Conservation (phyloP, 257 asterid genomes). For the Salvia splendens region DNA sequence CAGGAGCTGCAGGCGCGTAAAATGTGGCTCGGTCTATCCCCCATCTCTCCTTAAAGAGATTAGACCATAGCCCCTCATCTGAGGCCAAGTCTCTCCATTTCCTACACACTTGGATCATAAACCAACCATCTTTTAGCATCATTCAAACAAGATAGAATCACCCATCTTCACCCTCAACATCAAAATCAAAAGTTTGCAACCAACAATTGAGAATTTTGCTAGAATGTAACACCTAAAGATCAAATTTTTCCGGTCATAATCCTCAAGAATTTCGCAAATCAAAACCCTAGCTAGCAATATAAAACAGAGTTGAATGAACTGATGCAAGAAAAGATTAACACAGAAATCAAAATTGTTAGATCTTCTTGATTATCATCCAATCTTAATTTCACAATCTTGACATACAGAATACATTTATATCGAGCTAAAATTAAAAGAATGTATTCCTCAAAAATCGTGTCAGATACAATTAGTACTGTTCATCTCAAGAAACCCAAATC, state of each 20-base stretch:
- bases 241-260: not conserved
- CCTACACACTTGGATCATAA: constrained; percentile 66
- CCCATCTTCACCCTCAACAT: constrained; percentile 5
- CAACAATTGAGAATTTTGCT: too few relatives aligned
- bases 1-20: constrained; percentile 54
- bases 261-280: not conserved
- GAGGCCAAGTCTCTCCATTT: constrained; percentile 69
- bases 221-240: not conserved
- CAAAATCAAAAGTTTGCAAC: not conserved
- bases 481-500: constrained; percentile 24
- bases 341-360: constrained; percentile 3
- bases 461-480: too few relatives aligned
- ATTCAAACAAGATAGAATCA: constrained; percentile 16
- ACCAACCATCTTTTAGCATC: constrained; percentile 21
- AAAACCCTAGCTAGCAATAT: not conserved
- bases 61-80: constrained; percentile 59
- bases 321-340: constrained; percentile 7
- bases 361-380: not conserved
- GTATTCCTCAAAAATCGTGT: not conserved
- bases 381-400: not conserved
- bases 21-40: constrained; percentile 61
- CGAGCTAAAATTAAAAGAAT: not conserved
- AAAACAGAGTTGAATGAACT: not conserved
- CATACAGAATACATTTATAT: not conserved
- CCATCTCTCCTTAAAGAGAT: constrained; percentile 71